These are phyloP conservation scores for Meira miltonrushii DNA, from an alignment of 1,284 basidiomycete species.

Conservation along the genomic window DNA sequence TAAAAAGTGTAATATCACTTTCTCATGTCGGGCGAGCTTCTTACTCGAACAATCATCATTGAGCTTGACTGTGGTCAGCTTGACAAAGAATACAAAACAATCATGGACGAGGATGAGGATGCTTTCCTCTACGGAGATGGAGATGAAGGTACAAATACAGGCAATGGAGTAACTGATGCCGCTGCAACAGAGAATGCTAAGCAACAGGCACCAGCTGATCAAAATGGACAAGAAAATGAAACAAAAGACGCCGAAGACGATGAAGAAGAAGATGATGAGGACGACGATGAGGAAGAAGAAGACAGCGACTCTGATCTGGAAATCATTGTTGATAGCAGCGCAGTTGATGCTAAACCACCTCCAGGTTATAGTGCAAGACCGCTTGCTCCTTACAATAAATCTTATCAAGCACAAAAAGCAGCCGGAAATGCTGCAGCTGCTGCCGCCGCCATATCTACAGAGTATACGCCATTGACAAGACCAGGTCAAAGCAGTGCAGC, in stretches of 20 bases:
- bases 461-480: slow-evolving; percentile 79
- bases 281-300: slow-evolving; percentile 44
- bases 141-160: background rate
- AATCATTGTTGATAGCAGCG: slow-evolving; percentile 50
- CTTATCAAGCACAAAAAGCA: background rate
- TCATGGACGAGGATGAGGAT: slow-evolving; percentile 31
- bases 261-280: slow-evolving; percentile 38
- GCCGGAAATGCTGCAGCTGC: background rate
- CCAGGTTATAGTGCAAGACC: background rate
- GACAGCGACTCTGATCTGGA: slow-evolving; percentile 55
- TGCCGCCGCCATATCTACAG: slow-evolving; percentile 63
- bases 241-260: slow-evolving; percentile 55
- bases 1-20: too few relatives aligned
- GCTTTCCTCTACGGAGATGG: slow-evolving; percentile 34
- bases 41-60: too few relatives aligned
- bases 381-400: background rate
- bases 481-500: slow-evolving; percentile 47
- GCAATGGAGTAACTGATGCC: background rate
- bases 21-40: too few relatives aligned
- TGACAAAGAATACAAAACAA: background rate
- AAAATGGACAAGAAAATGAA: slow-evolving; percentile 49
- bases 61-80: too few relatives aligned
- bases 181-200: background rate
- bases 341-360: slow-evolving; percentile 15
- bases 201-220: slow-evolving; percentile 16